Percentiles rank a stretch among this genome's conserved stretches.
These are phyloP conservation scores for Colletotrichum sp. DNA, from an alignment of 2,329 filamentous ascomycete genomes.

Conservation along the genomic window DNA sequence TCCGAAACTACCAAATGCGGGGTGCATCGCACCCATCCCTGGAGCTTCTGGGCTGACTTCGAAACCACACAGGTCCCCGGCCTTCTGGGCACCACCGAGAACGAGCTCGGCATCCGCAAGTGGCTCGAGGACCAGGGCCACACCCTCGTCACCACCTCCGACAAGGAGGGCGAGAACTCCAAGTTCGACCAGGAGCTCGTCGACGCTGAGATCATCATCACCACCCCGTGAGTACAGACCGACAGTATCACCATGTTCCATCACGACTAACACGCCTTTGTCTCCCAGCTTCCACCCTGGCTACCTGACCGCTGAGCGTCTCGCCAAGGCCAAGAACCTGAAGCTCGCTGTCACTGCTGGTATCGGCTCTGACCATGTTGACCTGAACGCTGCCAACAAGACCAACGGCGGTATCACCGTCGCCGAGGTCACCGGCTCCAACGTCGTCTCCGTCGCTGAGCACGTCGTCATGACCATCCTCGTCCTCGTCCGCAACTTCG, in stretches of 20 bases:
- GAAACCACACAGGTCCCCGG: constrained; percentile 64
- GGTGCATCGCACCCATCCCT: constrained; percentile 12
- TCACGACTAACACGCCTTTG: background rate
- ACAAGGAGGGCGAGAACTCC: constrained; percentile 95
- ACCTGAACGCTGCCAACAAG: constrained; percentile 95
- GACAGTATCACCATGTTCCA: background rate
- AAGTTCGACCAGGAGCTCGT: constrained; percentile 95
- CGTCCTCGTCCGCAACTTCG: constrained; percentile 94
- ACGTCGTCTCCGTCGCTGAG: constrained; percentile 98
- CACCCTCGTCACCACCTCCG: constrained; percentile 94
- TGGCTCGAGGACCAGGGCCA: constrained; percentile 98
- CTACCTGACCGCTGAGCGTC: constrained; percentile 94
- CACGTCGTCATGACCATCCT: constrained; percentile 99
- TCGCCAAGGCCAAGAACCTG: constrained; percentile 98
- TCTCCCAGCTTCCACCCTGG: constrained; percentile 87
- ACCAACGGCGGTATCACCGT: constrained; percentile 98
- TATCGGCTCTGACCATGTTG: constrained; percentile 98
- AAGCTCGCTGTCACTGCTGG: constrained; percentile 97
- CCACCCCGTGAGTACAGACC: constrained; percentile 76
- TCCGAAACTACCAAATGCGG: constrained; percentile 17
- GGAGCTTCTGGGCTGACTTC: constrained; percentile 1
- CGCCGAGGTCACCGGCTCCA: constrained; percentile 96
- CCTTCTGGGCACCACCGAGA: constrained; percentile 94
- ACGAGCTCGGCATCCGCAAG: constrained; percentile 95
- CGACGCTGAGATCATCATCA: constrained; percentile 98